Conservation (phyloP, 257 asterid species). For the Solanum ahanhuiri region DNA sequence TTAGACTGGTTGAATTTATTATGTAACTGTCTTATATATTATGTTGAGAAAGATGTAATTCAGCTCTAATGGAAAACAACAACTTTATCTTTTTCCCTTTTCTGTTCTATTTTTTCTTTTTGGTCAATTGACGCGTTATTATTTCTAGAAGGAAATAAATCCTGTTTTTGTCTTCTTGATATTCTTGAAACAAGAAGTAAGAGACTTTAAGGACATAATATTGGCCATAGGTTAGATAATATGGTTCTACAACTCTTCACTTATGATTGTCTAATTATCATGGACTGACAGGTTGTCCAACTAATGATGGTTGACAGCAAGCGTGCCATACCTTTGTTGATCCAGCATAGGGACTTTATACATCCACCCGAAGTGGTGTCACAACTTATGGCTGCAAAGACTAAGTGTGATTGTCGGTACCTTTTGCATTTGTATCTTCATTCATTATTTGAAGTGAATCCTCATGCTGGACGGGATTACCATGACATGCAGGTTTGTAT, state of each 20-base stretch:
- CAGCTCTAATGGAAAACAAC: background rate
- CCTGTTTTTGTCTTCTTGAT: background rate
- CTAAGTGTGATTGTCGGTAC: conserved; percentile 49
- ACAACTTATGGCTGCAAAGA: conserved; percentile 64
- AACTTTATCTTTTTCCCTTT: background rate
- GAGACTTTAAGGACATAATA: background rate
- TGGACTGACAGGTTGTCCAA: conserved; percentile 74
- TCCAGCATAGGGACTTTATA: conserved; percentile 60
- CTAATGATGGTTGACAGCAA: conserved; percentile 90
- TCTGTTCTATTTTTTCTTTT: background rate
- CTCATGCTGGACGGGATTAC: conserved; percentile 85
- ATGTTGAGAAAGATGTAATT: background rate
- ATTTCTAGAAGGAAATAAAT: background rate
- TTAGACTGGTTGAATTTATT: background rate
- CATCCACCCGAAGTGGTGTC: conserved; percentile 85
- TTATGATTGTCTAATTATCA: background rate
- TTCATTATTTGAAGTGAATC: conserved; percentile 61
- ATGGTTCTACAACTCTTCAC: background rate
- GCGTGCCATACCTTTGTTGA: conserved; percentile 69
- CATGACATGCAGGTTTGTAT: conserved; percentile 94
- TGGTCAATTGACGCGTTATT: background rate
- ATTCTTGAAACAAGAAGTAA: background rate
- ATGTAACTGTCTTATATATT: background rate
- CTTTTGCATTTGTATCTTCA: conserved; percentile 71
- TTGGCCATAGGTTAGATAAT: background rate